phyloP scores from a whole-genome alignment of 1,284 basidiomycete species.

The Inonotus hispidus region DNA sequence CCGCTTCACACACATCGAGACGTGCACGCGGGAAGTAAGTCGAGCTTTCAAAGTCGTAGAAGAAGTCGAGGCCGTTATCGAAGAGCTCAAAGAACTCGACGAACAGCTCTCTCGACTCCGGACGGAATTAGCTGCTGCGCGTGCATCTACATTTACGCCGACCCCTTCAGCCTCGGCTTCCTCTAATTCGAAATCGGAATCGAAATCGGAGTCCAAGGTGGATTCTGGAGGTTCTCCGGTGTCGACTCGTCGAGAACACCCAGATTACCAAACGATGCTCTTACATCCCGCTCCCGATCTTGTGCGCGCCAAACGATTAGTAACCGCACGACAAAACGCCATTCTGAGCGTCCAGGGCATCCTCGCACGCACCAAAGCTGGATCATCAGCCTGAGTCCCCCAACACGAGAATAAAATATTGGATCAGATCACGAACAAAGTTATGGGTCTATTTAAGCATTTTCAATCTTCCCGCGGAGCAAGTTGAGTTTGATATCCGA shows the following conservation, averaged over 20 bases:
- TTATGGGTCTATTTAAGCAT: no score
- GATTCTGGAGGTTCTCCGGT: background rate
- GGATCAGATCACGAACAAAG: no score
- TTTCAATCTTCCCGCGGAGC: background rate
- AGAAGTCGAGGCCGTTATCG: slow-evolving; percentile 53
- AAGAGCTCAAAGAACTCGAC: slow-evolving; percentile 57
- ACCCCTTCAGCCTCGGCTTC: background rate
- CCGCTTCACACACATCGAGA: slow-evolving; percentile 76
- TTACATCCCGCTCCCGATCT: slow-evolving; percentile 29
- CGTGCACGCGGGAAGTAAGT: slow-evolving; percentile 69
- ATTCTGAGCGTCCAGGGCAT: slow-evolving; percentile 27
- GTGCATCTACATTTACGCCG: no score
- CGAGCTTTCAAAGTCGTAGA: slow-evolving; percentile 58
- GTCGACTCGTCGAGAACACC: background rate
- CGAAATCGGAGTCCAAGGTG: background rate
- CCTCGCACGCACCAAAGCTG: background rate
- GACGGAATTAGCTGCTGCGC: slow-evolving; percentile 34
- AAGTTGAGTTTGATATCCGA: background rate
- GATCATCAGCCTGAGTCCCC: background rate
- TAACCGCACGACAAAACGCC: slow-evolving; percentile 41
- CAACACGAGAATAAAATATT: background rate
- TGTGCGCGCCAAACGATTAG: slow-evolving; percentile 40
- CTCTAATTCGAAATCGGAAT: no score
- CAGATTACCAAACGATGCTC: background rate
- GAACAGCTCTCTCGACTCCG: slow-evolving; percentile 52